A percentile compares a stretch with the other conserved stretches of the same genome.
phyloP scores from a whole-genome alignment of 805 yeast species.

The Candida bentonensis region DNA sequence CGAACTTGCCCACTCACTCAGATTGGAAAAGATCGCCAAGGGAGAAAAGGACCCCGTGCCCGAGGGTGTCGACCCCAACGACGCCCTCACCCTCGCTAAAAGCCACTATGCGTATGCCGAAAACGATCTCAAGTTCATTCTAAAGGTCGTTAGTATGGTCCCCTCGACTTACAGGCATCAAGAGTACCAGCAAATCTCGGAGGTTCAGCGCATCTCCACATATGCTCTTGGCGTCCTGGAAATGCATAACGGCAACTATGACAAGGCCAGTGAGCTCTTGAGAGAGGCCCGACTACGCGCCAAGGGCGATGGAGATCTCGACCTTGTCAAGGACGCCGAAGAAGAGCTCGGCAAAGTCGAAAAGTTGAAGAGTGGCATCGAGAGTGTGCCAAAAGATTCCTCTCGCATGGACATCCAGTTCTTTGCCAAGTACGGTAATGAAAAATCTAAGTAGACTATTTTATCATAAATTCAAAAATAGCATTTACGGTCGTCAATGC shows the following conservation, averaged over 20 bases:
- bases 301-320: slow-evolving; percentile 47
- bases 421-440: too few relatives aligned
- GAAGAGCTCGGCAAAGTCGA: slow-evolving; percentile 45
- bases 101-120: background rate
- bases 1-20: slow-evolving; percentile 31
- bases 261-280: slow-evolving; percentile 44
- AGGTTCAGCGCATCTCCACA: slow-evolving; percentile 64
- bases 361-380: slow-evolving; percentile 12
- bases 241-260: slow-evolving; percentile 42
- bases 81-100: background rate
- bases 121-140: background rate
- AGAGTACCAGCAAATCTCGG: slow-evolving; percentile 32
- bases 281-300: slow-evolving; percentile 62
- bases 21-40: slow-evolving; percentile 1
- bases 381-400: too few relatives aligned
- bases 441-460: too few relatives aligned
- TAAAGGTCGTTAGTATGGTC: background rate
- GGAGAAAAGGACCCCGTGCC: background rate
- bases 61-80: background rate
- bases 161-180: slow-evolving; percentile 9
- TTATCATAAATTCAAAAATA: too few relatives aligned
- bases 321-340: slow-evolving; percentile 50
- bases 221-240: slow-evolving; percentile 76
- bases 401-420: too few relatives aligned
- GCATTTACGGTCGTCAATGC: too few relatives aligned